A percentile compares a stretch with the other conserved stretches of the same genome.
Conservation (phyloP, 2,329 filamentous ascomycete genomes). For the Sporothrix luriei region DNA sequence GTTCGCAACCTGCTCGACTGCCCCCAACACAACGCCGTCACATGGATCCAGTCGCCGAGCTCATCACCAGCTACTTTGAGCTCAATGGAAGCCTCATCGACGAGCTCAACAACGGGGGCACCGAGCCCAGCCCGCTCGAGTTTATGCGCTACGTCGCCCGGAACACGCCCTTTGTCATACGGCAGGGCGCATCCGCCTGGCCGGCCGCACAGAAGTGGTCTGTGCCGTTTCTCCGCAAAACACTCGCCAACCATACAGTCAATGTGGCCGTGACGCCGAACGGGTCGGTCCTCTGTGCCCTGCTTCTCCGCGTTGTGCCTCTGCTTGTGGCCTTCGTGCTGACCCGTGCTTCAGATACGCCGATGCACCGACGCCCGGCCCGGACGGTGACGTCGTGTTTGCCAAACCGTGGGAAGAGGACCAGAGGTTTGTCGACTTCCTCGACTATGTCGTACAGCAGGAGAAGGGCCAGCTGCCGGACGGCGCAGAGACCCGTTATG, state of each 20-base stretch:
- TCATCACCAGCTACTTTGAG: conserved; percentile 72
- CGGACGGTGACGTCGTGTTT: conserved; percentile 53
- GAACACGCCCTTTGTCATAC: conserved; percentile 75
- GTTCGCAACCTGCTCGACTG: neutral
- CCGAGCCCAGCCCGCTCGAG: conserved; percentile 71
- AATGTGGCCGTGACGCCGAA: conserved; percentile 77
- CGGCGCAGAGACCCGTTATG: conserved; percentile 63
- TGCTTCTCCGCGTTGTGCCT: neutral
- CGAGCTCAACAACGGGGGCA: conserved; percentile 52
- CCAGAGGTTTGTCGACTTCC: conserved; percentile 63
- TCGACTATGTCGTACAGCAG: conserved; percentile 63
- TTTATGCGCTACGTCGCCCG: conserved; percentile 76
- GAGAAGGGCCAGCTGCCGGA: conserved; percentile 47
- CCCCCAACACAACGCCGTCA: neutral
- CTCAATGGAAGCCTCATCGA: conserved; percentile 65
- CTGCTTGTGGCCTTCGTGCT: neutral
- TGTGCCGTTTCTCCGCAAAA: conserved; percentile 57
- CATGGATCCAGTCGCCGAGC: conserved; percentile 51
- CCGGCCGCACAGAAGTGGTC: conserved; percentile 65
- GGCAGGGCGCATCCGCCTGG: conserved; percentile 65
- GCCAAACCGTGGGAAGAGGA: conserved; percentile 72
- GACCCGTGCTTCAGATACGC: conserved; percentile 45
- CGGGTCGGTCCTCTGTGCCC: conserved; percentile 48
- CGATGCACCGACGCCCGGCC: conserved; percentile 54
- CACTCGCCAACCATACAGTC: conserved; percentile 60